Evolutionary conservation across 2,329 filamentous ascomycete species (phyloP).

Genomic region (Exophiala sideris): DNA sequence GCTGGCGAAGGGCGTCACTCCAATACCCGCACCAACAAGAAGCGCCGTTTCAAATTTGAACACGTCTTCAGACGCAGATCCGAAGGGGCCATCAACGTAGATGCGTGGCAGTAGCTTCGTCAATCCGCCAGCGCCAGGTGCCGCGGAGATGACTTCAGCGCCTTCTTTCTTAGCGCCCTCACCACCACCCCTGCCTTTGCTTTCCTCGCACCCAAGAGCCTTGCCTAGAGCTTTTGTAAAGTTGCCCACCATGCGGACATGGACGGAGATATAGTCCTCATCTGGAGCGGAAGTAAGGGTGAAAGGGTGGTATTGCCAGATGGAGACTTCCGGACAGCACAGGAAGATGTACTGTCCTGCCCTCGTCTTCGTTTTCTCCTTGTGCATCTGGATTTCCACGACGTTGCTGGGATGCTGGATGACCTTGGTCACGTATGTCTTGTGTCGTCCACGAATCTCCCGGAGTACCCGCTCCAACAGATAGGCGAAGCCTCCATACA

Average conservation of each 20-base stretch:
- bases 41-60: slow-evolving; percentile 59
- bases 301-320: slow-evolving; percentile 88
- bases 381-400: slow-evolving; percentile 88
- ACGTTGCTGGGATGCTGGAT: slow-evolving; percentile 87
- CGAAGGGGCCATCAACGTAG: slow-evolving; percentile 81
- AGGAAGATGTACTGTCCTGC: slow-evolving; percentile 82
- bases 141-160: slow-evolving; percentile 63
- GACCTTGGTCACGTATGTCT: slow-evolving; percentile 83
- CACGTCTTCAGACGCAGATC: slow-evolving; percentile 80
- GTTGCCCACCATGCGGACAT: slow-evolving; percentile 78
- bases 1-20: slow-evolving; percentile 52
- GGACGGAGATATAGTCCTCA: slow-evolving; percentile 85
- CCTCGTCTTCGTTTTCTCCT: slow-evolving; percentile 75
- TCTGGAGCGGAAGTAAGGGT: slow-evolving; percentile 82
- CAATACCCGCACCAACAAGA: slow-evolving; percentile 51
- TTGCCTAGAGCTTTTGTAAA: slow-evolving; percentile 70
- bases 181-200: slow-evolving; percentile 43
- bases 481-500: slow-evolving; percentile 77
- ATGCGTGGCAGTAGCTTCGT: slow-evolving; percentile 70
- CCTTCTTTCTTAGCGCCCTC: slow-evolving; percentile 35
- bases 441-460: slow-evolving; percentile 75
- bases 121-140: slow-evolving; percentile 53
- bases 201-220: slow-evolving; percentile 66
- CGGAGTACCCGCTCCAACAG: slow-evolving; percentile 74
- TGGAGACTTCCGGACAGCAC: slow-evolving; percentile 78